Evolutionary conservation across 208 protist genomes (phyloP), one percentile per base, ranked within the genome.

Genomic region (Leishmania arabica): DNA sequence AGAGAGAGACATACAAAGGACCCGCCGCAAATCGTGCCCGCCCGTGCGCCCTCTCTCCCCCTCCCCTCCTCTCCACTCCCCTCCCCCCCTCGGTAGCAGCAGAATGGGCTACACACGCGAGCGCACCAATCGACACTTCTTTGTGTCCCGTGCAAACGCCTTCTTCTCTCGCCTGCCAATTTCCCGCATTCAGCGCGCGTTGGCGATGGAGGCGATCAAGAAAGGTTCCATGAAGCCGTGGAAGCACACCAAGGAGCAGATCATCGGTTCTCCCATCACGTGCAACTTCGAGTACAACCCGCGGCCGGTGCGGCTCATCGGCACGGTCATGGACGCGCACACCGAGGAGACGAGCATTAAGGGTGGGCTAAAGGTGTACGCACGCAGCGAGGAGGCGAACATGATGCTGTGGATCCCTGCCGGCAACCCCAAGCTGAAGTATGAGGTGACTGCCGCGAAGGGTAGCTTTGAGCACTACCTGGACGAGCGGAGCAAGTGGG

Each of bases 271-370:
- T 9, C 92, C 95, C 31, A 82, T 98, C 21, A 94, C 95, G 42
- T 95, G 93, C 83, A 96, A 95, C 83, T 96, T 98, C 82, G 95
- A 98, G 71, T 98, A 98, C 86, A 96, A 98, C 78, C 95, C 95
- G 11, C 91, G 93, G 1, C 95, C 95, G 6, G 92, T 98, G 80
- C 92, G 95, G 2, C 89, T 98, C 68, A 96, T 98, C 62, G 95
- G 95, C 62, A 97, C 95, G 3, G 90, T 98, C 31, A 98, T 98
- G 95, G 95, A 98, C 78, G 92, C 92, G 0, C 93, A 97, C 87
- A 94, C 92, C 37, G 84, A 90, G 83, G 92, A 98, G 87, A 96
- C 93, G 54, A 98, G 93, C 76, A 91, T 98, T 60, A 97, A 97
- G 84, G 95, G 95, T 3, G 95, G 95, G 3, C 72, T 98, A 73